Evolutionary conservation across 352 stramenopile species (phyloP).

Genomic region (Phytophthora boehmeriae): DNA sequence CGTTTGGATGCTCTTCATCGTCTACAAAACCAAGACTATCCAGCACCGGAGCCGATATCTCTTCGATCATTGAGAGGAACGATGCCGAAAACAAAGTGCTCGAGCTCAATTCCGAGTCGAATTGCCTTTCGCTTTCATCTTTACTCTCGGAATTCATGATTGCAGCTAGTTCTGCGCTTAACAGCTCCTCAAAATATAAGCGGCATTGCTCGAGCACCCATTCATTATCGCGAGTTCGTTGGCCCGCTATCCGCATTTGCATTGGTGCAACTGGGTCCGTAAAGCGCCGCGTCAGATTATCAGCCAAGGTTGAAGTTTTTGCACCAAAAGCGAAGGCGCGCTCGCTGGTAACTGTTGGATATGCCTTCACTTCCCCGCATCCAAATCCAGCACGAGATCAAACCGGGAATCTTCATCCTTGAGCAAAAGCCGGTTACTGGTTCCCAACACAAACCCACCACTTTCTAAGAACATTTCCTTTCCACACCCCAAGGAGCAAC

Average conservation of each 20-base stretch:
- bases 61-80: slow-evolving; percentile 58
- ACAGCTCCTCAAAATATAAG: slow-evolving; percentile 65
- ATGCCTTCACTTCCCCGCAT: slow-evolving; percentile 55
- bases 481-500: slow-evolving; percentile 36
- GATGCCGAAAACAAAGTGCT: slow-evolving; percentile 47
- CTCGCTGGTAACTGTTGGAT: slow-evolving; percentile 54
- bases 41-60: slow-evolving; percentile 54
- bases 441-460: slow-evolving; percentile 61
- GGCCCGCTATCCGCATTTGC: slow-evolving; percentile 23
- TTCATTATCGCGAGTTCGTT: slow-evolving; percentile 46
- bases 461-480: slow-evolving; percentile 30
- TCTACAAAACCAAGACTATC: slow-evolving; percentile 21
- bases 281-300: slow-evolving; percentile 21
- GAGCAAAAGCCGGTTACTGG: slow-evolving; percentile 57
- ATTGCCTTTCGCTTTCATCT: slow-evolving; percentile 3
- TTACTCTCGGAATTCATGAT: slow-evolving; percentile 17
- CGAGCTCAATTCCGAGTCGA: slow-evolving; percentile 1
- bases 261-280: slow-evolving; percentile 27
- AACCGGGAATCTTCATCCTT: slow-evolving; percentile 51
- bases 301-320: slow-evolving; percentile 40
- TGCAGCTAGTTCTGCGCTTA: slow-evolving; percentile 46
- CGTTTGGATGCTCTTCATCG: slow-evolving; percentile 31
- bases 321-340: slow-evolving; percentile 59
- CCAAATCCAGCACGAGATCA: slow-evolving; percentile 72
- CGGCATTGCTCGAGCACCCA: slow-evolving; percentile 71